A percentile compares a stretch with the other conserved stretches of the same genome.
phyloP scores from a whole-genome alignment of 2,329 filamentous ascomycete species.

The Hymenoscyphus linearis region DNA sequence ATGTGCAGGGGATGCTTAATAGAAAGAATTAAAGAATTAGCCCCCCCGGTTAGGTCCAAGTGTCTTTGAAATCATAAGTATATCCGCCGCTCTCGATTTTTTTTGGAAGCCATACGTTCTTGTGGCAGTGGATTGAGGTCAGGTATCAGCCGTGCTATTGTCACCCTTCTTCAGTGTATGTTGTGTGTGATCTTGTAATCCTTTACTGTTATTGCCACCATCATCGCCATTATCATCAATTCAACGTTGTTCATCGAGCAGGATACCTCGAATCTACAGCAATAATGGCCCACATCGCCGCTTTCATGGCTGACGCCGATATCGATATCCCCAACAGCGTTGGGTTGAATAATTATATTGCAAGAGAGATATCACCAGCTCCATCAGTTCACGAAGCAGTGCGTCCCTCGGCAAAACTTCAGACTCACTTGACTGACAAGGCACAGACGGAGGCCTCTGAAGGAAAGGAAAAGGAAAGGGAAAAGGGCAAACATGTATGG shows the following conservation, averaged over 20 bases:
- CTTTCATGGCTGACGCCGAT: slow-evolving; percentile 45
- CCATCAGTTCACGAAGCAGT: slow-evolving; percentile 31
- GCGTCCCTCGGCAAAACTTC: slow-evolving; percentile 10
- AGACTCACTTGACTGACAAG: slow-evolving; percentile 10
- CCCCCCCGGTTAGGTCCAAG: slow-evolving; percentile 19
- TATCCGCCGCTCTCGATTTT: slow-evolving; percentile 14
- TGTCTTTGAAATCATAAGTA: slow-evolving; percentile 19
- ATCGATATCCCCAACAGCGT: slow-evolving; percentile 16
- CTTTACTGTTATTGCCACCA: neutral
- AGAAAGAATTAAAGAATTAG: slow-evolving; percentile 10
- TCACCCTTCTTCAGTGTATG: slow-evolving; percentile 8
- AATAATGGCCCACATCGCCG: slow-evolving; percentile 60
- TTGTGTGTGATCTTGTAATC: slow-evolving; percentile 4
- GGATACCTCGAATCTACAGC: slow-evolving; percentile 16
- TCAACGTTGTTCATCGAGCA: slow-evolving; percentile 16
- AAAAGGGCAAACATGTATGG: slow-evolving; percentile 39
- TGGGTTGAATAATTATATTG: slow-evolving; percentile 45
- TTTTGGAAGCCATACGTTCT: slow-evolving; percentile 2
- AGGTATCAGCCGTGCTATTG: slow-evolving; percentile 15
- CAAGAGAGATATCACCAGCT: slow-evolving; percentile 43
- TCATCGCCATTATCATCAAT: slow-evolving; percentile 1
- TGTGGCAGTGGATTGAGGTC: slow-evolving; percentile 19
- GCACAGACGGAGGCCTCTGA: slow-evolving; percentile 6
- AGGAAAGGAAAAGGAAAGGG: slow-evolving; percentile 38
- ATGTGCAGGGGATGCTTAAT: slow-evolving; percentile 18